Conservation (phyloP, 2,329 filamentous ascomycete species). For the Mollisiaceae sp. region DNA sequence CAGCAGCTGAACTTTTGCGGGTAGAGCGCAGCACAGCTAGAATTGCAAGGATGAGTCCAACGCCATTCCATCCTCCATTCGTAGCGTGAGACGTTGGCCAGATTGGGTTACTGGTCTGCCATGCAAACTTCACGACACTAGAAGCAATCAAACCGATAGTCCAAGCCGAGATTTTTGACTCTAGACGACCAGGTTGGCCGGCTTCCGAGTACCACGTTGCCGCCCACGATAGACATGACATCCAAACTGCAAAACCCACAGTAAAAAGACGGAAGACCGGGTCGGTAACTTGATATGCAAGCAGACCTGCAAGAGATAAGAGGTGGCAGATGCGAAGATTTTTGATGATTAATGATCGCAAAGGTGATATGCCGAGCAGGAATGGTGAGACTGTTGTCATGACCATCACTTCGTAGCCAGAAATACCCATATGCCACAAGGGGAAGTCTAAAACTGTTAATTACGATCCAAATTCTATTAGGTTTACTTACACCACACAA, state of each 20-base stretch:
- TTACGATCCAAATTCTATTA: neutral
- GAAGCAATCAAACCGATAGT: slow-evolving; percentile 82
- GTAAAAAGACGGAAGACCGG: slow-evolving; percentile 79
- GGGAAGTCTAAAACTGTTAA: slow-evolving; percentile 74
- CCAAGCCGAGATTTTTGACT: slow-evolving; percentile 82
- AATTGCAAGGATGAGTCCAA: slow-evolving; percentile 76
- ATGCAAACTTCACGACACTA: slow-evolving; percentile 89
- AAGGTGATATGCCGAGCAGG: slow-evolving; percentile 70
- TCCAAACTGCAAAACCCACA: slow-evolving; percentile 79
- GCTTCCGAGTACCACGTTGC: slow-evolving; percentile 82
- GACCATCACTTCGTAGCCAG: slow-evolving; percentile 89
- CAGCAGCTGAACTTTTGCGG: slow-evolving; percentile 60
- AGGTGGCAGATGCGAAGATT: slow-evolving; percentile 76
- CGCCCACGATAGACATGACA: slow-evolving; percentile 83
- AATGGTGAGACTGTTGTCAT: slow-evolving; percentile 84
- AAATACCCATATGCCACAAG: slow-evolving; percentile 98
- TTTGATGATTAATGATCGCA: slow-evolving; percentile 71
- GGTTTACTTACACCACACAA: slow-evolving; percentile 83
- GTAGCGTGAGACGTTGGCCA: slow-evolving; percentile 92
- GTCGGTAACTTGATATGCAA: slow-evolving; percentile 76
- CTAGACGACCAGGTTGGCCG: slow-evolving; percentile 73
- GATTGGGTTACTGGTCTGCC: slow-evolving; percentile 92
- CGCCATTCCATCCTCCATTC: slow-evolving; percentile 92
- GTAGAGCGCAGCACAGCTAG: slow-evolving; percentile 79
- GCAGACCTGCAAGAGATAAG: slow-evolving; percentile 76